Base-by-base conservation (phyloP, 352 stramenopile species). In the Phytophthora meadii region DNA sequence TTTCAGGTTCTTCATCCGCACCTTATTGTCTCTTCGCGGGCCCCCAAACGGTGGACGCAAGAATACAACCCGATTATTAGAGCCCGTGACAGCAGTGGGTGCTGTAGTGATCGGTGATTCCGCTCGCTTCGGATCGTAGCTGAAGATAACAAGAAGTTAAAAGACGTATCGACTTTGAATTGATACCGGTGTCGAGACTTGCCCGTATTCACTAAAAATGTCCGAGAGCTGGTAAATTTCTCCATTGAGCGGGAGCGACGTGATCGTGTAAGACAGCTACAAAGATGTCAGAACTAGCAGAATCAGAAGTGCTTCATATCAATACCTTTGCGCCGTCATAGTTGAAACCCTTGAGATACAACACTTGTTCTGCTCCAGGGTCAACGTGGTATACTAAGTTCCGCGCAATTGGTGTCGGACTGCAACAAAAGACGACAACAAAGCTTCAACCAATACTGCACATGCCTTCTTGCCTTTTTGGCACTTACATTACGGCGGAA, bases 181-280 rank as follows among this genome's bases (percentile, higher is more conserved):
- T 19, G n/a, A 19, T 32, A 53, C 5, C 28, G 56, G 9, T 15
- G 11, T 50, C 10, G 14, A 39, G 9, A 17, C 49, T 51, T 87
- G 96, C 63, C 90, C 93, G 60, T 98, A 96, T 56, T 88, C 71
- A 54, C 86, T 93, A 66, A 82, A 97, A 19, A 98, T 77, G 15
- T 97, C 75, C 6, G 89, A 95, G 47, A 97, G 84, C 70, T 98
- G 93, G 64, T 93, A 97, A 30, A 98, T 70, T 59, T 81, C 69
- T 14, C 93, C 93, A 22, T 89, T 84, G 28, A 81, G 70, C 2
- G 92, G 91, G 11, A 97, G 74, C 47, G 85, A 90, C 14, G 87
- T 94, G 70, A 97, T 95, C 15, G 76, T 94, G 47, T 82, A 74
- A 8, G 68, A 76, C 27, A 97, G 69, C 81, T 96, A 24, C 36